A percentile compares a stretch with the other conserved stretches of the same genome.
Evolutionary conservation across 176 grass and related monocot genomes (phyloP).

Genomic region (Canna indica): DNA sequence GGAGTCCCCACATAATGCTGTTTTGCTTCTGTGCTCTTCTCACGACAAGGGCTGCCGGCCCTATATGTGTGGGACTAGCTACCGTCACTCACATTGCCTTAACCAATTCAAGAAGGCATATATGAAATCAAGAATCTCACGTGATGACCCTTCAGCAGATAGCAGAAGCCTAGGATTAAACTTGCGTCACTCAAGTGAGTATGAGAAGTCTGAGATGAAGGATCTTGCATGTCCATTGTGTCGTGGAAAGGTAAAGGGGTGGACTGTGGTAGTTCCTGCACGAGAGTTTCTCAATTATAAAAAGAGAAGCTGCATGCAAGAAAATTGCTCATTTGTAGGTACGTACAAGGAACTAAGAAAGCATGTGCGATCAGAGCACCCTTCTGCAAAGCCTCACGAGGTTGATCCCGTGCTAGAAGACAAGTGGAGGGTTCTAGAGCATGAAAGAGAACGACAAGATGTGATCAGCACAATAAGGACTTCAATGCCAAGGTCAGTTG

Average conservation of each 20-base stretch:
- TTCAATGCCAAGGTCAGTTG: constrained; percentile 67
- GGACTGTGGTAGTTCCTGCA: constrained; percentile 84
- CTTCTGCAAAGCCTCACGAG: constrained; percentile 63
- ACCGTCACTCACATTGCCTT: constrained; percentile 75
- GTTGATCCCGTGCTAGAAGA: constrained; percentile 67
- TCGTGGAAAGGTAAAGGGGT: constrained; percentile 89
- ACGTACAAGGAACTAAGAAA: constrained; percentile 82
- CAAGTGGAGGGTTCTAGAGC: constrained; percentile 78
- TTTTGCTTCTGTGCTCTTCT: constrained; percentile 81
- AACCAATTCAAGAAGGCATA: constrained; percentile 94
- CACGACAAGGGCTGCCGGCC: constrained; percentile 86
- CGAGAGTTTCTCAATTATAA: constrained; percentile 77
- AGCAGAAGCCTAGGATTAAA: constrained; percentile 19
- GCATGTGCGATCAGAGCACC: constrained; percentile 76
- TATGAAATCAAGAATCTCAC: constrained; percentile 44
- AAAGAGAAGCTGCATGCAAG: constrained; percentile 87
- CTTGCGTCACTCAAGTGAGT: constrained; percentile 28
- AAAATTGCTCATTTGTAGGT: constrained; percentile 71
- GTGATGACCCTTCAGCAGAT: constrained; percentile 27
- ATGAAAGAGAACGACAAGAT: constrained; percentile 80
- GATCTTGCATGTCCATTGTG: constrained; percentile 82
- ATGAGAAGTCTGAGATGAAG: constrained; percentile 40
- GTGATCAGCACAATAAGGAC: constrained; percentile 75
- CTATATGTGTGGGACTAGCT: constrained; percentile 92
- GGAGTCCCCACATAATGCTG: constrained; percentile 90